Evolutionary conservation across 1,284 basidiomycete species (phyloP).

Genomic region (Clitocybe nebularis): DNA sequence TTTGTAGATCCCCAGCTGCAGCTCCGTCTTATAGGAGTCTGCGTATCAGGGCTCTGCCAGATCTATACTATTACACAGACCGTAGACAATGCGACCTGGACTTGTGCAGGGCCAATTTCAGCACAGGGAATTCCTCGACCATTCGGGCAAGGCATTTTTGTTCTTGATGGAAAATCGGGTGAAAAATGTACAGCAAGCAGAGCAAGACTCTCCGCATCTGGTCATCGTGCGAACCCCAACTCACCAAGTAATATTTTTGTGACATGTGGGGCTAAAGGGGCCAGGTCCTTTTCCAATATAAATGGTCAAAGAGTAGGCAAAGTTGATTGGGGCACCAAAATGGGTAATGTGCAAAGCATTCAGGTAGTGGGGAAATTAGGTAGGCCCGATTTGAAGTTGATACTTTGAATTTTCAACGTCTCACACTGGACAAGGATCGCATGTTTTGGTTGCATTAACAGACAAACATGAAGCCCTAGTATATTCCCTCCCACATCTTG

Average conservation of each 20-base stretch:
- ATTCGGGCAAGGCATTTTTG: slow-evolving; percentile 48
- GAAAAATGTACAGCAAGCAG: slow-evolving; percentile 42
- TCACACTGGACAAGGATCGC: slow-evolving; percentile 38
- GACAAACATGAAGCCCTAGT: slow-evolving; percentile 50
- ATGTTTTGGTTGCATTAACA: slow-evolving; percentile 62
- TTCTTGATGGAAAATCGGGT: slow-evolving; percentile 62
- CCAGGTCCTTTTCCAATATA: slow-evolving; percentile 49
- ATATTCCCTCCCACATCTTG: slow-evolving; percentile 69
- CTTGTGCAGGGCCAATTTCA: slow-evolving; percentile 28
- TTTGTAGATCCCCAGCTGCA: slow-evolving; percentile 45
- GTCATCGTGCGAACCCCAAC: slow-evolving; percentile 20
- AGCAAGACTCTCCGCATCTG: slow-evolving; percentile 32
- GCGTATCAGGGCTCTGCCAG: slow-evolving; percentile 55
- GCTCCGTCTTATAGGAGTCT: slow-evolving; percentile 62
- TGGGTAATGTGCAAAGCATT: slow-evolving; percentile 42
- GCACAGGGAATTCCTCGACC: slow-evolving; percentile 48
- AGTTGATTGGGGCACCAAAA: slow-evolving; percentile 53
- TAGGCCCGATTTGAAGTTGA: slow-evolving; percentile 22
- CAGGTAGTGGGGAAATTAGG: slow-evolving; percentile 55
- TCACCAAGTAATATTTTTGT: slow-evolving; percentile 41
- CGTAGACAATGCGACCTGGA: slow-evolving; percentile 40
- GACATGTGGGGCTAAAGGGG: slow-evolving; percentile 55
- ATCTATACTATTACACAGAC: slow-evolving; percentile 52
- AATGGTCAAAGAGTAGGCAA: slow-evolving; percentile 57
- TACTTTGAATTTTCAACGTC: neutral